Percentiles rank a stretch among this genome's conserved stretches.
These are phyloP conservation scores for Dothideomycetes sp. DNA, from an alignment of 2,329 filamentous ascomycete species.

Conservation along the genomic window DNA sequence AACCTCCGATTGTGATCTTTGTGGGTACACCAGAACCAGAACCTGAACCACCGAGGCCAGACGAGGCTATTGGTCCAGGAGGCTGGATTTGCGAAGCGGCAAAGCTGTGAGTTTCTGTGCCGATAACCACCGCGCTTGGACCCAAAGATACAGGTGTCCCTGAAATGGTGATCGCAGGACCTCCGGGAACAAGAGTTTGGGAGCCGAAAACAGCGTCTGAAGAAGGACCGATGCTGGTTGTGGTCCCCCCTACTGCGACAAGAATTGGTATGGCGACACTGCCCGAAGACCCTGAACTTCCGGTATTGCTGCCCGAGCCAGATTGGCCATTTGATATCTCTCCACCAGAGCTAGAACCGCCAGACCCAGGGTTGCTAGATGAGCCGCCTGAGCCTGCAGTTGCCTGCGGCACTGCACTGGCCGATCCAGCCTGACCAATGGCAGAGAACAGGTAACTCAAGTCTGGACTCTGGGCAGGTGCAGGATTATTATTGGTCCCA, in stretches of 20 bases:
- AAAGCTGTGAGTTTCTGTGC: constrained; percentile 5
- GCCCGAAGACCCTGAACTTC: constrained; percentile 9
- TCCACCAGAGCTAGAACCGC: constrained; percentile 2
- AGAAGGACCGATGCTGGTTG: constrained; percentile 19
- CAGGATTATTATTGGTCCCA: neutral
- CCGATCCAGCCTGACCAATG: neutral
- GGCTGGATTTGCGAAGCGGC: constrained; percentile 1
- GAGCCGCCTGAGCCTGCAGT: neutral
- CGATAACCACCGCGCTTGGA: constrained; percentile 8
- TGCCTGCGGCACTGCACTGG: neutral
- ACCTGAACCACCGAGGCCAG: neutral
- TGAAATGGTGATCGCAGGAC: constrained; percentile 18
- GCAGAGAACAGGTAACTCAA: neutral
- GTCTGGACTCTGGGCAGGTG: neutral
- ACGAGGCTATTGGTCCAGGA: neutral
- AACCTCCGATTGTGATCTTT: constrained; percentile 7
- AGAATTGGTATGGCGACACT: constrained; percentile 4
- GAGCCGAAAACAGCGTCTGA: constrained; percentile 22
- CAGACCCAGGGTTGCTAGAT: neutral
- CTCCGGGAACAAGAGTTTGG: constrained; percentile 23
- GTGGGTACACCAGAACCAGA: neutral
- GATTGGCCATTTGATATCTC: neutral
- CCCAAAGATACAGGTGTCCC: constrained; percentile 20
- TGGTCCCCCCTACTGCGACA: constrained; percentile 1
- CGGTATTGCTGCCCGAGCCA: neutral